Conservation (phyloP, 768 basidiomycete genomes). For the Neoboletus brunneissimus region DNA sequence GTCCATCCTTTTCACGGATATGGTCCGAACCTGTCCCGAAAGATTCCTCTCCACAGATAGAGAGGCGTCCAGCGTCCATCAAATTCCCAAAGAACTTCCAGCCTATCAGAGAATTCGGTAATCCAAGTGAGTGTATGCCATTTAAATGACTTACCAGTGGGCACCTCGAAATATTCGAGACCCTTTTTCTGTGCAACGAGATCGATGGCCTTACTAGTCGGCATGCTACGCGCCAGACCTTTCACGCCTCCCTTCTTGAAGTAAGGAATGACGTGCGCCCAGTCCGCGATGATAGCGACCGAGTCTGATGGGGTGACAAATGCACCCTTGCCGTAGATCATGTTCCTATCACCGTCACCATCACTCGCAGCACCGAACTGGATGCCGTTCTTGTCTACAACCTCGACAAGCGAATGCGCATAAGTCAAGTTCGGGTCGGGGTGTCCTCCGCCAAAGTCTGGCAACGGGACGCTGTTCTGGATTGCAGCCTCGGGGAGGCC, state of each 20-base stretch:
- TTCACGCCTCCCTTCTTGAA: constrained; percentile 88
- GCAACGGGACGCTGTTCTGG: constrained; percentile 88
- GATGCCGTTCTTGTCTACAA: constrained; percentile 82
- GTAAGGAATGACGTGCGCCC: constrained; percentile 90
- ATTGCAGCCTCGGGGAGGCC: constrained; percentile 76
- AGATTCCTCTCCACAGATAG: constrained; percentile 98
- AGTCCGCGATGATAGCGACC: constrained; percentile 98
- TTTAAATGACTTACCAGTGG: constrained; percentile 63
- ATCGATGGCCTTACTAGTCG: constrained; percentile 95
- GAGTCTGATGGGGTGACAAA: constrained; percentile 98
- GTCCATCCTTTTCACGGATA: constrained; percentile 98
- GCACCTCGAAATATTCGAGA: constrained; percentile 91
- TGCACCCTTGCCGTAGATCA: constrained; percentile 98
- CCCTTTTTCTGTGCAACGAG: constrained; percentile 93
- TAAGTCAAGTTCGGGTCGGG: constrained; percentile 99
- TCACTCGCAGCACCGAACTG: constrained; percentile 95
- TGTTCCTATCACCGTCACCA: constrained; percentile 97
- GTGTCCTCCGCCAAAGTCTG: constrained; percentile 97
- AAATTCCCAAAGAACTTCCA: constrained; percentile 99
- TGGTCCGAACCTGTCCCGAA: constrained; percentile 99
- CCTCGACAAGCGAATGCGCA: constrained; percentile 90
- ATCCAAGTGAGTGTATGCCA: neutral
- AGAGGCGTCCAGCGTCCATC: constrained; percentile 97
- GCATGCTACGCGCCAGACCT: constrained; percentile 96
- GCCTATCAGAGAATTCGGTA: constrained; percentile 44